Evolutionary conservation across 225 moss, liverwort and hornwort genomes (phyloP).

Genomic region (Climacium dendroides): DNA sequence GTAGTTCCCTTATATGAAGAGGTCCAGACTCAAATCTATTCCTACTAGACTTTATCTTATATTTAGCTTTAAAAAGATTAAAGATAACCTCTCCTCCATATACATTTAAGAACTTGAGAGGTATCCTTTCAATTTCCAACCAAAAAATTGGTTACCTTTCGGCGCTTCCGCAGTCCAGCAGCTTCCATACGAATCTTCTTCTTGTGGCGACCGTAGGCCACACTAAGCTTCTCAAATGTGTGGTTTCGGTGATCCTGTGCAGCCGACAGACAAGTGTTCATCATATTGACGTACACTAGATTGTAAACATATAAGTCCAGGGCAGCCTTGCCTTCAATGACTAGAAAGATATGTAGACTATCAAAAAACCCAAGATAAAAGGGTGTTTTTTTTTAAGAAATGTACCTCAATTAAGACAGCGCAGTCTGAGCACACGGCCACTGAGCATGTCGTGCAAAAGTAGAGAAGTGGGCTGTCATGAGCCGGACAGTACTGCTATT

Average conservation of each 20-base stretch:
- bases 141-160: constrained; percentile 11
- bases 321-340: background rate
- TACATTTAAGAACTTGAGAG: background rate
- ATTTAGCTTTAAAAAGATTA: background rate
- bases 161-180: constrained; percentile 40
- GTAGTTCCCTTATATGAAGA: background rate
- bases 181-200: constrained; percentile 62
- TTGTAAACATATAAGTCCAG: background rate
- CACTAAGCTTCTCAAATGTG: constrained; percentile 57
- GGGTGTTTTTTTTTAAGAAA: background rate
- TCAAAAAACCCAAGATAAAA: background rate
- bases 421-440: constrained; percentile 58
- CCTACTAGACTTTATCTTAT: background rate
- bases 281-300: background rate
- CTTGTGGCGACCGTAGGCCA: constrained; percentile 56
- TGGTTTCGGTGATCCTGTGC: constrained; percentile 54
- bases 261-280: background rate
- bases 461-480: constrained; percentile 63
- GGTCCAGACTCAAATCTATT: background rate
- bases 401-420: constrained; percentile 53
- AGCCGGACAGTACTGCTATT: constrained; percentile 50
- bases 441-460: constrained; percentile 59
- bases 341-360: background rate
- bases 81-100: background rate
- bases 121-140: background rate